Evolutionary conservation across 2,329 filamentous ascomycete species (phyloP).

Genomic region (Xylariales sp.): DNA sequence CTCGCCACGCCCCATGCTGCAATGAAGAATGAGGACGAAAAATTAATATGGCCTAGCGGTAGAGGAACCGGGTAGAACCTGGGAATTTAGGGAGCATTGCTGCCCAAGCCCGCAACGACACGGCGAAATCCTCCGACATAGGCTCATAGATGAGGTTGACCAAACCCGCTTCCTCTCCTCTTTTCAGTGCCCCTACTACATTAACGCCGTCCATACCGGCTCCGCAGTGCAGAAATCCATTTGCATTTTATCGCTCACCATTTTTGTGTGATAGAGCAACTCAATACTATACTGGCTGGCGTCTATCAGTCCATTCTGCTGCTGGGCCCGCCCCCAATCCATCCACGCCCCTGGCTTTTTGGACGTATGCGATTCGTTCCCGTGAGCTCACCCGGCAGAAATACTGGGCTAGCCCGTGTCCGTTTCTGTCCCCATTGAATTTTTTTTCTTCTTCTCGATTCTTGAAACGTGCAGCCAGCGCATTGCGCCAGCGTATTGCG

Average conservation of each 20-base stretch:
- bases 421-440: conserved; percentile 39
- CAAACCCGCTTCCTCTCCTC: conserved; percentile 44
- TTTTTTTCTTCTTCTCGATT: conserved; percentile 37
- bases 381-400: conserved; percentile 45
- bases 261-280: conserved; percentile 24
- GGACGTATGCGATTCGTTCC: conserved; percentile 45
- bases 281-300: conserved; percentile 33
- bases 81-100: conserved; percentile 52
- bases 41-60: conserved; percentile 33
- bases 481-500: conserved; percentile 43
- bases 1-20: conserved; percentile 45
- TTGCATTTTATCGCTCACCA: conserved; percentile 37
- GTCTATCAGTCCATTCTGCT: conserved; percentile 40
- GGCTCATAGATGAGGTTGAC: conserved; percentile 46
- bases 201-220: conserved; percentile 30
- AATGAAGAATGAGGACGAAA: conserved; percentile 39
- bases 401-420: conserved; percentile 42
- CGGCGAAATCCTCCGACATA: conserved; percentile 52
- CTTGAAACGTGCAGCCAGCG: conserved; percentile 45
- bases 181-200: conserved; percentile 36
- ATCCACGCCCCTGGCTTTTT: conserved; percentile 41
- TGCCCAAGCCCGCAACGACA: conserved; percentile 55
- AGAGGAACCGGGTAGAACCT: conserved; percentile 49
- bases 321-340: conserved; percentile 43
- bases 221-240: conserved; percentile 33